Conservation (phyloP, 2,329 filamentous ascomycete genomes). For the Alternaria longipes region DNA sequence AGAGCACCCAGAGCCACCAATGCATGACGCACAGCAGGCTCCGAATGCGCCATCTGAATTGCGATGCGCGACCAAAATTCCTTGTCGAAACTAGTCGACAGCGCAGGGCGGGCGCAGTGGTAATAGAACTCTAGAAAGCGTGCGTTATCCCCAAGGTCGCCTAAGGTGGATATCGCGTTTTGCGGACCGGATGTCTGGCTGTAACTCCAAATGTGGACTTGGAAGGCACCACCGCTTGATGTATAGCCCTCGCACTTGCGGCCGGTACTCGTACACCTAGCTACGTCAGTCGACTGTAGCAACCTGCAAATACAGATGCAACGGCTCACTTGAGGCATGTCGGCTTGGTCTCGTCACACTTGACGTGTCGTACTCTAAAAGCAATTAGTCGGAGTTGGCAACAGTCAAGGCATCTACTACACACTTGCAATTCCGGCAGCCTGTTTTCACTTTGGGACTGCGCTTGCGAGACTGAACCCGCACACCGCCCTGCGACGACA, state of each 20-base stretch:
- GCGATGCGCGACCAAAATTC: constrained; percentile 56
- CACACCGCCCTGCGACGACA: constrained; percentile 2
- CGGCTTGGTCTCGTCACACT: constrained; percentile 38
- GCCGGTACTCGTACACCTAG: constrained; percentile 41
- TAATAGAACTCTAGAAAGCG: constrained; percentile 55
- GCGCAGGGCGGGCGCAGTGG: constrained; percentile 46
- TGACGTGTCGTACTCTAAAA: constrained; percentile 25
- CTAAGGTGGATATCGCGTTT: constrained; percentile 15
- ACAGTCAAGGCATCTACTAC: constrained; percentile 2
- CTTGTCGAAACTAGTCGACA: constrained; percentile 46
- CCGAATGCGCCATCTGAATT: constrained; percentile 54
- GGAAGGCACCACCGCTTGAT: constrained; percentile 6
- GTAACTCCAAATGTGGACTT: constrained; percentile 11
- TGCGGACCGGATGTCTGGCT: constrained; percentile 8
- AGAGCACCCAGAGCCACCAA: constrained; percentile 55
- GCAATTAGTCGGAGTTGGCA: background rate
- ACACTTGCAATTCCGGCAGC: constrained; percentile 40
- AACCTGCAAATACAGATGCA: background rate
- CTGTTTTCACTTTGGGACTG: constrained; percentile 35
- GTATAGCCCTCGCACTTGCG: constrained; percentile 43
- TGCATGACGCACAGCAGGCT: constrained; percentile 56
- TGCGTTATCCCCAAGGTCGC: constrained; percentile 26
- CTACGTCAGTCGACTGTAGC: constrained; percentile 6
- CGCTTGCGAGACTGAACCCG: constrained; percentile 15
- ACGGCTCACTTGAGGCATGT: constrained; percentile 29